Evolutionary conservation across 306 rosid genomes (phyloP).

Genomic region (Castanea sativa): DNA sequence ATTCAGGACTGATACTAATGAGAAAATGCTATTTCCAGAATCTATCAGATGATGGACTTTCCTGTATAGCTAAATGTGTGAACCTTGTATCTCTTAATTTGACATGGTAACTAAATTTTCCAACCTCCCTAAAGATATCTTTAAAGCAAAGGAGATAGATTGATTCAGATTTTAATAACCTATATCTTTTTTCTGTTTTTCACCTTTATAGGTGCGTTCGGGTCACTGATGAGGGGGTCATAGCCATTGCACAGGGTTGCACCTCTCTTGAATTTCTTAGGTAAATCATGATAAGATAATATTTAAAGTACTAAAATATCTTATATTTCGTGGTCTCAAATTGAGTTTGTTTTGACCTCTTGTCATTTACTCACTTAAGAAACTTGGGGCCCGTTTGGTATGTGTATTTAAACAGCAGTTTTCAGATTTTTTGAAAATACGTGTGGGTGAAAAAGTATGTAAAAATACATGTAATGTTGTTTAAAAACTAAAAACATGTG

Average conservation of each 20-base stretch:
- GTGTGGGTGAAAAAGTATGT: no score
- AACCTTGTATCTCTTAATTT: constrained; percentile 63
- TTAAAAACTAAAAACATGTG: no score
- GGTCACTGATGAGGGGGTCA: constrained; percentile 72
- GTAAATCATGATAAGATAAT: constrained; percentile 36
- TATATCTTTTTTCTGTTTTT: constrained; percentile 17
- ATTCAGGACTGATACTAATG: constrained; percentile 17
- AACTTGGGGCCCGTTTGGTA: not conserved
- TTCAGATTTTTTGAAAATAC: no score
- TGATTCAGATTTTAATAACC: not conserved
- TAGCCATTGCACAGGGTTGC: constrained; percentile 55
- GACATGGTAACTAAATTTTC: constrained; percentile 63
- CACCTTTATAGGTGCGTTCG: constrained; percentile 59
- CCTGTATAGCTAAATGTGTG: constrained; percentile 57
- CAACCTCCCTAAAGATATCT: constrained; percentile 7
- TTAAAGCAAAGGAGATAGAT: not conserved
- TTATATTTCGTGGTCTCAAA: constrained; percentile 6
- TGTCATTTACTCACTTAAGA: not conserved
- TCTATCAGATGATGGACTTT: constrained; percentile 73
- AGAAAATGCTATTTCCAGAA: constrained; percentile 43
- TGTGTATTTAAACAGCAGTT: no score
- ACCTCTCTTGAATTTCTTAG: constrained; percentile 67
- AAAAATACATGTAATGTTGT: no score
- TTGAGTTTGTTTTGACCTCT: not conserved
- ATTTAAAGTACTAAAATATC: constrained; percentile 6